phyloP scores from a whole-genome alignment of 2,329 filamentous ascomycete species.

The Pestalotiopsis sp. region DNA sequence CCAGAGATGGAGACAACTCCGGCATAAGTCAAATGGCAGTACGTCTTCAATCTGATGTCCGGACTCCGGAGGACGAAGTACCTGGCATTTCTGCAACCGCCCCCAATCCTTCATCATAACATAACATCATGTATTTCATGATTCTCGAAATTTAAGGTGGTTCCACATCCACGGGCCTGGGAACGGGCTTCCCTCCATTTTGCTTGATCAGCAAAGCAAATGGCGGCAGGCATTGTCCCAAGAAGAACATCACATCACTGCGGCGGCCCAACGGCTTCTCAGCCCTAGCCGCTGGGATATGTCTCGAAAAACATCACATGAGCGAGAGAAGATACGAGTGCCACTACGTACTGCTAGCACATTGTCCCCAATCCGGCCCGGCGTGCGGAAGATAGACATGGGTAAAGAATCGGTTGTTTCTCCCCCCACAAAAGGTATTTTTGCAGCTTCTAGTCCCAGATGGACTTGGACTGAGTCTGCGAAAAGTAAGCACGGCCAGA shows the following conservation, averaged over 20 bases:
- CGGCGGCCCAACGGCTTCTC: neutral
- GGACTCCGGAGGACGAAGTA: neutral
- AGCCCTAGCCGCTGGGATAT: neutral
- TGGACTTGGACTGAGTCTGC: neutral
- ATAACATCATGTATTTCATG: neutral
- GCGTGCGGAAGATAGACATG: no score
- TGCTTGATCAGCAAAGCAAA: neutral
- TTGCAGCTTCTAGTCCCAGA: no score
- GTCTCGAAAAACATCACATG: no score
- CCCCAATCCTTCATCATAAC: neutral
- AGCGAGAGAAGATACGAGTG: no score
- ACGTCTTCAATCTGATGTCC: neutral
- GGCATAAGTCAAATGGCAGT: no score
- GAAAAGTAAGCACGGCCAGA: neutral
- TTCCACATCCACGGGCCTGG: neutral
- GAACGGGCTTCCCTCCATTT: neutral
- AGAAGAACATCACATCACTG: neutral
- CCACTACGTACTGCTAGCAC: no score
- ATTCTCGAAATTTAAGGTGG: neutral
- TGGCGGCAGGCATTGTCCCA: no score
- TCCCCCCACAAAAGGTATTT: no score
- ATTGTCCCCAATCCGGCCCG: no score
- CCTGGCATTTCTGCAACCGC: neutral
- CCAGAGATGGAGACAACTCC: no score
- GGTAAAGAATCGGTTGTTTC: no score